Percentiles rank a stretch among this genome's conserved stretches.
Conservation (phyloP, 176 grass and related monocot species). For the Eragrostis curvula region DNA sequence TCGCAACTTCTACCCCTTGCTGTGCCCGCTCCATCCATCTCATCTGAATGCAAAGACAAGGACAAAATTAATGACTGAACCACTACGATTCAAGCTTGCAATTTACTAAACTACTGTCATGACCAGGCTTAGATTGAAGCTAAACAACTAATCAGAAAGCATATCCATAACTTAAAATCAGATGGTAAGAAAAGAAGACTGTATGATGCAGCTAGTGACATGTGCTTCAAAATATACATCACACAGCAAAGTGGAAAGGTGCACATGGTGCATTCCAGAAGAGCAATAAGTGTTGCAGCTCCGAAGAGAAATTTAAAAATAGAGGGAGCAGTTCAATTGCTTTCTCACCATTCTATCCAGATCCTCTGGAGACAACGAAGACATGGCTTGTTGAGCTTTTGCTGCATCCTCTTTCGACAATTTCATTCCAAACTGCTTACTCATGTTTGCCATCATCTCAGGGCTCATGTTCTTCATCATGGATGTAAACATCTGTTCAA, state of each 20-base stretch:
- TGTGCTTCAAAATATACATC: background rate
- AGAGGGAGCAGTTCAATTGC: background rate
- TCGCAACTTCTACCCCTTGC: constrained; percentile 65
- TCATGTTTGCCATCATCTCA: constrained; percentile 97
- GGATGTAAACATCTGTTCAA: constrained; percentile 80
- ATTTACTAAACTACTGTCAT: background rate
- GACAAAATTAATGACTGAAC: background rate
- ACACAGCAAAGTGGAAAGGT: background rate
- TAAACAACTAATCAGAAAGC: constrained; percentile 11
- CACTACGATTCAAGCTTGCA: background rate
- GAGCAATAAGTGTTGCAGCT: background rate
- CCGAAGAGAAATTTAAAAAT: background rate
- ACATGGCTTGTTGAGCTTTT: constrained; percentile 87
- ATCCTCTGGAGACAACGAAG: constrained; percentile 81
- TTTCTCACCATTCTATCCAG: constrained; percentile 94
- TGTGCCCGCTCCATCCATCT: constrained; percentile 86
- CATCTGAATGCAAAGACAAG: constrained; percentile 65
- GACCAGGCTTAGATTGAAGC: background rate
- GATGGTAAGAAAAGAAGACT: background rate
- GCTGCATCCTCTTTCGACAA: constrained; percentile 90
- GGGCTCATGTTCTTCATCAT: constrained; percentile 99
- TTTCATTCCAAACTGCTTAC: constrained; percentile 93
- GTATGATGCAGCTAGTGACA: background rate
- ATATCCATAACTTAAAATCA: background rate
- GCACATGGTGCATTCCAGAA: background rate